Evolutionary conservation across 2,329 filamentous ascomycete species (phyloP), one percentile per base, ranked within the genome.

Genomic region (Triangularia verruculosa): DNA sequence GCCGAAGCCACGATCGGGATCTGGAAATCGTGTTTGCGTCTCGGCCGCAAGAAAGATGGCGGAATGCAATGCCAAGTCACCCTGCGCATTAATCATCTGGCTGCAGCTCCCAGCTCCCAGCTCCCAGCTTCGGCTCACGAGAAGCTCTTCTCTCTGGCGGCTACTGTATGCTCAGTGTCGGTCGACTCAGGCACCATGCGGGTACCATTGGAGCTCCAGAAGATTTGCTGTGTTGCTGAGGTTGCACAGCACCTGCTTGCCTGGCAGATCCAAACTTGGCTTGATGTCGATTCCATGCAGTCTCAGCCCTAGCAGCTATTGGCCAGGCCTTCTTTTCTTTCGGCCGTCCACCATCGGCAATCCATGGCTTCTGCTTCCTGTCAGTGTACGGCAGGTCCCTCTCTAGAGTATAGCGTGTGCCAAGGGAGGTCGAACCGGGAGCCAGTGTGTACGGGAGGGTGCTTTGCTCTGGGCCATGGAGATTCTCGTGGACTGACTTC

Each of bases 141-240:
- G n/a, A 47, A 17, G n/a, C 39, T 7, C n/a, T 47, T 20, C 39
- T 47, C 39, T 47, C 11, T 47, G n/a, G 39, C 39, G n/a, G 39
- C 7, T 47, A n/a, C n/a, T n/a, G n/a, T n/a, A 47, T 47, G 39
- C n/a, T 47, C 39, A 47, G 39, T 47, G 39, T 47, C 17, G 39
- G 39, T 47, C 3, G 39, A 20, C 39, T 61, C 59, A 61, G 59
- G 59, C 53, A 61, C 59, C 59, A 61, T 61, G 59, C 52, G 30
- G 7, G n/a, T 32, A 28, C 59, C 11, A 61, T 54, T 34, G 59
- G 59, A 57, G 59, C 47, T 61, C 24, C 12, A 55, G 20, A 24
- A 28, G 30, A 39, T 43, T 30, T 17, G 28, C 24, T 11, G 8
- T 17, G 13, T 32, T 56, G 24, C 25, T 27, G 20, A 53, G 20